Evolutionary conservation across 129 eudicot genomes (phyloP).

Genomic region (Tagetes patula): DNA sequence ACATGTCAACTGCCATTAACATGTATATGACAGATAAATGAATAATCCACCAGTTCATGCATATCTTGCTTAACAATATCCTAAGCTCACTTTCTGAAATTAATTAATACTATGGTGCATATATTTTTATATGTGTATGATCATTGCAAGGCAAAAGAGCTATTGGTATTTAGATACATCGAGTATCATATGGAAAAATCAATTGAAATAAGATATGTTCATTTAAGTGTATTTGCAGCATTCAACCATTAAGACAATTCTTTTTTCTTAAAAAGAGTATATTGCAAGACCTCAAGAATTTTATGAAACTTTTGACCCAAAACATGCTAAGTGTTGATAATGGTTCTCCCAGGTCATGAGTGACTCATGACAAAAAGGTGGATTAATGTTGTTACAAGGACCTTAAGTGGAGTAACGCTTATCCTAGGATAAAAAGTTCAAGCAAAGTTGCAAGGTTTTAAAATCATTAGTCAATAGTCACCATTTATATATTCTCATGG

Average conservation of each 20-base stretch:
- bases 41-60: neutral
- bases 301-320: neutral
- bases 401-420: neutral
- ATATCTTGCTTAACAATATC: neutral
- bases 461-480: neutral
- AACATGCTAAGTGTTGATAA: neutral
- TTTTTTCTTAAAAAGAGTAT: neutral
- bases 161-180: neutral
- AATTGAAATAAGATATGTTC: neutral
- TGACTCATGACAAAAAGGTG: neutral
- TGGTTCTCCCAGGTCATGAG: neutral
- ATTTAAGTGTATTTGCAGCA: neutral
- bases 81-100: neutral
- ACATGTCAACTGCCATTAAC: conserved; percentile 5
- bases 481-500: neutral
- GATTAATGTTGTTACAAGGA: neutral
- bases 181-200: conserved; percentile 1
- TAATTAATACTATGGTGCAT: neutral
- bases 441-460: neutral
- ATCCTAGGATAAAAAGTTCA: neutral
- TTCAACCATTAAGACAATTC: neutral
- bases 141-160: neutral
- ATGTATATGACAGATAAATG: neutral
- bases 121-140: neutral
- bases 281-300: neutral